Conservation (phyloP, 192 early-diverging fungal genomes). For the Backusella psychrophila region DNA sequence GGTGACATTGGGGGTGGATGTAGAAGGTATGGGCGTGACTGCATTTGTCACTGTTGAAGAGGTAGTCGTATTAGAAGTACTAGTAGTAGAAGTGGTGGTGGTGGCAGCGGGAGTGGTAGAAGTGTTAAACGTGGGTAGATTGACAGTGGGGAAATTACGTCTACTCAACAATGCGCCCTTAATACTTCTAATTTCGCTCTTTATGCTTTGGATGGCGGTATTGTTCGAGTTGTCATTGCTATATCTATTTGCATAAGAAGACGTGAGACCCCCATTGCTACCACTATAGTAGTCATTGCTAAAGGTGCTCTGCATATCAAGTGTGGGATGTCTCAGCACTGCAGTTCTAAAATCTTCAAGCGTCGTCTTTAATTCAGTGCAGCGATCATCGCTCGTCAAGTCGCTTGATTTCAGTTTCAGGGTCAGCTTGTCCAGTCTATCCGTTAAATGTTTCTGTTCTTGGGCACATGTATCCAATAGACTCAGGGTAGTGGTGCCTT, state of each 20-base stretch:
- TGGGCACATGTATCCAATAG: neutral
- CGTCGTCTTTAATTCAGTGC: neutral
- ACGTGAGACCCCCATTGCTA: neutral
- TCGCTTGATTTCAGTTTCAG: neutral
- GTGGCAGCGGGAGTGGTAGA: neutral
- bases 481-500: neutral
- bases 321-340: neutral
- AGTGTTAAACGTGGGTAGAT: neutral
- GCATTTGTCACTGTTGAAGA: neutral
- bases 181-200: constrained; percentile 47
- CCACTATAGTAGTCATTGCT: neutral
- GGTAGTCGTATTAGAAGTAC: neutral
- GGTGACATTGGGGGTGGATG: neutral
- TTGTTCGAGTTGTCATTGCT: neutral
- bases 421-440: neutral
- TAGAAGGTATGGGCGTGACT: neutral
- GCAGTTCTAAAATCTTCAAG: neutral
- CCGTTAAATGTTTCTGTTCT: neutral
- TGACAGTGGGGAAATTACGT: constrained; percentile 44
- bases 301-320: neutral
- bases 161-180: constrained; percentile 50
- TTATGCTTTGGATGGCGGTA: constrained; percentile 34
- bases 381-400: neutral
- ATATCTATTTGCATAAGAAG: neutral
- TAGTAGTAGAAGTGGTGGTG: neutral